Evolutionary conservation across 257 asterid genomes (phyloP), one percentile per base, ranked within the genome.

Genomic region (Primulina tabacum): DNA sequence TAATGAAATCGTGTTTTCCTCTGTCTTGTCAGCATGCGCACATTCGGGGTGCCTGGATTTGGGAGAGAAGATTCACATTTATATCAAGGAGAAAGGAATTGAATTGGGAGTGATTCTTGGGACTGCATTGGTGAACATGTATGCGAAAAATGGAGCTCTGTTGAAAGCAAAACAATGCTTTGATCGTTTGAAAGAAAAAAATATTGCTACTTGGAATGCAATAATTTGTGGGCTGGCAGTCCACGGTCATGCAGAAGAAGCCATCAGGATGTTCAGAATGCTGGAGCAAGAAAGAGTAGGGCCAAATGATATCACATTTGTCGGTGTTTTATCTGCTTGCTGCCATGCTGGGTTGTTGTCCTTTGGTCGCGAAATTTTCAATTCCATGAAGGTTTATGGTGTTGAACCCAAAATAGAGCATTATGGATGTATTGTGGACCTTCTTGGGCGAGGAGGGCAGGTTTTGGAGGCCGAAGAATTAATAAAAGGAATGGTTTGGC

Each of bases 51-150:
- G 95, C 80, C 73, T 86, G 88, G 85, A 80, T 50, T 77, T 90
- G 67, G 98, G 98, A 53, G 81, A 80, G 78, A 83, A 83, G 75
- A 88, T 92, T 60, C 89, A 83, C 67, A 26, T 7, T 2, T 87
- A 83, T 62, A 77, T 92, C 20, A 65, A 70, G 58, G 90, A 82
- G 62, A 90, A 76, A 64, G 84, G 85, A 62, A 64, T 85, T 14
- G 82, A 84, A 47, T 11, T 85, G 67, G 85, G 81, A 8, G 89
- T 87, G 62, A 88, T 92, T 77, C 93, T 92, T 59, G 97, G 96
- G 64, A 92, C 98, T 29, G 97, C 98, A 4, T 70, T 92, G 43
- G 89, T 92, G 24, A 82, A 90, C 79, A 90, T 92, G 98, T 90
- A 90, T 67, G 97, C 90, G 0, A 90, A 84, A 82, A 88, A 88